Evolutionary conservation across 1,284 basidiomycete species (phyloP), one percentile per base, ranked within the genome.

Genomic region (Irpex sp.): DNA sequence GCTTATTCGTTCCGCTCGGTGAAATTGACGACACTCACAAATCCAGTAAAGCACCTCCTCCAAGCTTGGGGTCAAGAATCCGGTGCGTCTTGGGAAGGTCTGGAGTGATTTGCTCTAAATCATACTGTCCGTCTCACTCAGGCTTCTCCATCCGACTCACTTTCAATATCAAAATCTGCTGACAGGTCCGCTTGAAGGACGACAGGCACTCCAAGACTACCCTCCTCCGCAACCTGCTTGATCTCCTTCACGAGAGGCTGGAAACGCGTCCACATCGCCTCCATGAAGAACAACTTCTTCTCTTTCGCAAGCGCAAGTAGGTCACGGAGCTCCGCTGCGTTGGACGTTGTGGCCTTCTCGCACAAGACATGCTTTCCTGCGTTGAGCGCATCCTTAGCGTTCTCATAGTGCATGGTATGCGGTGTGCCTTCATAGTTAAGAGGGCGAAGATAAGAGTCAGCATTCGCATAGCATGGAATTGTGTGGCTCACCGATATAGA

Each of bases 361-460:
- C 91, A 91, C 18, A 94, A 84, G 19, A 96, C 89, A 72, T 94
- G 84, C 74, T 96, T 97, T 57, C 87, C 87, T 1, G 88, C 90
- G 60, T 85, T 81, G 63, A 96, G 83, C 7, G 90, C 90, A 57
- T 85, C 86, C 65, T 90, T 78, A 1, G 91, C 85, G 68, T 93
- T 92, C 61, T 80, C 77, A 71, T 93, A 93, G 77, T 97, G 94
- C 63, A 82, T 80, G 0, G 91, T 90, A 72, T 96, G 93, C 4
- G 94, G 94, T 1, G 94, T 95, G 21, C 91, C 90, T 84, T 9
- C 4, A 19, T 12, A 28, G 23, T 10, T 7, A 16, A 6, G 55
- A 62, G 56, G 59, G 28, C 28, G 28, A 33, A 33, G 28, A 33
- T 33, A 33, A 33, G 28, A 33, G 28, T 33, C 28, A 33, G 28